These are phyloP conservation scores for Euphorbia tirucalli DNA, from an alignment of 345 rosid genomes.

Conservation along the genomic window DNA sequence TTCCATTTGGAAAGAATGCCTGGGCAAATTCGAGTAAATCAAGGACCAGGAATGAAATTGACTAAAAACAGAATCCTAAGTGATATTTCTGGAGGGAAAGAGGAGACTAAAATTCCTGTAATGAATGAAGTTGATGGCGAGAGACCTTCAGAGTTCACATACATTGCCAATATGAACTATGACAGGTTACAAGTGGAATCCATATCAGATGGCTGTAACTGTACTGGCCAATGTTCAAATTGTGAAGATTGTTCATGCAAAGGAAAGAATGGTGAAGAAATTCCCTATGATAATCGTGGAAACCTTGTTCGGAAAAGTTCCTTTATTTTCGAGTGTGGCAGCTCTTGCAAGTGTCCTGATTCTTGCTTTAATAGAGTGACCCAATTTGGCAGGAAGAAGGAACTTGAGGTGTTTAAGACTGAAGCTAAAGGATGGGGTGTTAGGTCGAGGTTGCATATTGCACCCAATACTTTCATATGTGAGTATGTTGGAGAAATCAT, in stretches of 20 bases:
- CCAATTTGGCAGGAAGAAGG: conserved; percentile 44
- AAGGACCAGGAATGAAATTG: background rate
- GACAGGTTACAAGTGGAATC: background rate
- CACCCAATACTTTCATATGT: conserved; percentile 51
- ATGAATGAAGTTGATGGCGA: conserved; percentile 6
- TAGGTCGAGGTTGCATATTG: conserved; percentile 45
- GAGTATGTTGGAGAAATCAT: conserved; percentile 48
- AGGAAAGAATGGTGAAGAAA: conserved; percentile 29
- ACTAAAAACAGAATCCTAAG: background rate
- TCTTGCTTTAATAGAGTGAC: conserved; percentile 47
- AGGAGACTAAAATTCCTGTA: conserved; percentile 9
- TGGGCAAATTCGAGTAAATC: background rate
- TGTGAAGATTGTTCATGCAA: conserved; percentile 43
- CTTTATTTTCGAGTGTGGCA: conserved; percentile 51
- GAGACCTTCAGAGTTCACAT: conserved; percentile 13
- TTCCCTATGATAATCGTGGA: conserved; percentile 29
- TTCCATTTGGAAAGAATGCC: conserved; percentile 19
- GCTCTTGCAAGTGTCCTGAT: conserved; percentile 46
- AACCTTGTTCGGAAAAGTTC: conserved; percentile 37
- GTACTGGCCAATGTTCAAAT: conserved; percentile 16
- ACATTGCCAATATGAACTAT: background rate
- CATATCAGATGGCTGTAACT: conserved; percentile 5
- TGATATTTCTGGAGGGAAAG: conserved; percentile 23
- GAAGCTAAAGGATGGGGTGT: conserved; percentile 48
- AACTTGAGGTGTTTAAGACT: conserved; percentile 55